Percentiles rank a stretch among this genome's conserved stretches.
Conservation (phyloP, 1,139 yeast species). For the Yamadazyma atlantica region DNA sequence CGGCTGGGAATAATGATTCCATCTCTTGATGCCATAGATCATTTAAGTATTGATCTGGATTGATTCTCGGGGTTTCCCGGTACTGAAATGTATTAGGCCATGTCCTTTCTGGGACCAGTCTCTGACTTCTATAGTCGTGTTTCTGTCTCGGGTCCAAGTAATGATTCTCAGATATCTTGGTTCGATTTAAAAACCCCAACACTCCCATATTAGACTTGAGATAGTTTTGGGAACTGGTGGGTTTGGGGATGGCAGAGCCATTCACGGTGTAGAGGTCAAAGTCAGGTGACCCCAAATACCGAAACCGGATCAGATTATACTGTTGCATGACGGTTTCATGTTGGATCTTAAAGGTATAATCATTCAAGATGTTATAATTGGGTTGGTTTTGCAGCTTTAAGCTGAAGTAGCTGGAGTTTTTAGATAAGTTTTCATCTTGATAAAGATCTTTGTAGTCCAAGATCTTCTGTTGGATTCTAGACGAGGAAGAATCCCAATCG, state of each 20-base stretch:
- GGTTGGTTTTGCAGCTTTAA: constrained; percentile 8
- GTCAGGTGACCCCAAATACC: constrained; percentile 25
- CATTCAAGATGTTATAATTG: constrained; percentile 8
- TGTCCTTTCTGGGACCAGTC: too few species aligned
- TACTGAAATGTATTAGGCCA: too few species aligned
- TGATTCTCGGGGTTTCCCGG: neutral
- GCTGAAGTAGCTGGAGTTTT: constrained; percentile 12
- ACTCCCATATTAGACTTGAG: constrained; percentile 16
- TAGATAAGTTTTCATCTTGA: constrained; percentile 15
- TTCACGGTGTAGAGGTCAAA: constrained; percentile 7
- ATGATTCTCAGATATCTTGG: constrained; percentile 2
- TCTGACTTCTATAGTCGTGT: too few species aligned
- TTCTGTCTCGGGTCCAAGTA: neutral
- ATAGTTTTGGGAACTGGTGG: constrained; percentile 2
- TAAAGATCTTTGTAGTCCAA: constrained; percentile 35
- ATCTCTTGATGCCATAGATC: neutral
- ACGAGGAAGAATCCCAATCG: constrained; percentile 5
- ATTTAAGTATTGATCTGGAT: neutral
- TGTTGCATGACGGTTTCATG: constrained; percentile 39
- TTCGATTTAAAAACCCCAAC: constrained; percentile 17
- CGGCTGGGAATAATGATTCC: neutral
- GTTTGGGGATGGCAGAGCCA: constrained; percentile 5
- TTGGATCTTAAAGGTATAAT: constrained; percentile 32
- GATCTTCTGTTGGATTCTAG: constrained; percentile 36
- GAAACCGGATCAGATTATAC: constrained; percentile 37